These are phyloP conservation scores for Yamadazyma buinensis DNA, from an alignment of 1,139 yeast genomes.

Conservation along the genomic window DNA sequence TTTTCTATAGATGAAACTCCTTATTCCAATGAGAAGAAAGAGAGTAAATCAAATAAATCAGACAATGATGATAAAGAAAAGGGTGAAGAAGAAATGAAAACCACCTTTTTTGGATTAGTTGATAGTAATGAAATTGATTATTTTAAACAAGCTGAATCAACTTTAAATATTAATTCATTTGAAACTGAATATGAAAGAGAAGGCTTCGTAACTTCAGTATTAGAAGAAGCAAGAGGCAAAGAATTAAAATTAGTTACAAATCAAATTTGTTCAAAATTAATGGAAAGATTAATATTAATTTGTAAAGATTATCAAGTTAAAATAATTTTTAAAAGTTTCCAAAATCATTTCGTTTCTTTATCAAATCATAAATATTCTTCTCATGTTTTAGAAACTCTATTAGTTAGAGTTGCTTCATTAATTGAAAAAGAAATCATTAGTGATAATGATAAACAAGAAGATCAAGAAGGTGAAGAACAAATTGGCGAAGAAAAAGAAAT, in stretches of 20 bases:
- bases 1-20: conserved; percentile 12
- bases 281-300: conserved; percentile 77
- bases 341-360: conserved; percentile 69
- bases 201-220: conserved; percentile 70
- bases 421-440: conserved; percentile 62
- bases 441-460: conserved; percentile 31
- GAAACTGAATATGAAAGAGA: conserved; percentile 67
- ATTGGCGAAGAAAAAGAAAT: conserved; percentile 22
- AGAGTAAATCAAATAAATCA: too few relatives aligned
- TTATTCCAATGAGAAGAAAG: conserved; percentile 9
- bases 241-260: conserved; percentile 91
- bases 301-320: conserved; percentile 66
- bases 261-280: conserved; percentile 87
- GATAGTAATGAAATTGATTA: conserved; percentile 83
- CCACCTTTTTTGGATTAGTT: conserved; percentile 75
- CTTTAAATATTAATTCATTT: conserved; percentile 77
- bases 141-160: conserved; percentile 88
- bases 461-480: conserved; percentile 27
- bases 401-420: conserved; percentile 71
- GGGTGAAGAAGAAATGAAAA: conserved; percentile 9
- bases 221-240: conserved; percentile 85
- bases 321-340: conserved; percentile 60
- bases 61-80: conserved; percentile 6
- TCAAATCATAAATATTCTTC: conserved; percentile 89
- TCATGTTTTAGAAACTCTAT: conserved; percentile 84